These are phyloP conservation scores for Arxiozyma bovina DNA, from an alignment of 1,139 yeast genomes.

Conservation along the genomic window DNA sequence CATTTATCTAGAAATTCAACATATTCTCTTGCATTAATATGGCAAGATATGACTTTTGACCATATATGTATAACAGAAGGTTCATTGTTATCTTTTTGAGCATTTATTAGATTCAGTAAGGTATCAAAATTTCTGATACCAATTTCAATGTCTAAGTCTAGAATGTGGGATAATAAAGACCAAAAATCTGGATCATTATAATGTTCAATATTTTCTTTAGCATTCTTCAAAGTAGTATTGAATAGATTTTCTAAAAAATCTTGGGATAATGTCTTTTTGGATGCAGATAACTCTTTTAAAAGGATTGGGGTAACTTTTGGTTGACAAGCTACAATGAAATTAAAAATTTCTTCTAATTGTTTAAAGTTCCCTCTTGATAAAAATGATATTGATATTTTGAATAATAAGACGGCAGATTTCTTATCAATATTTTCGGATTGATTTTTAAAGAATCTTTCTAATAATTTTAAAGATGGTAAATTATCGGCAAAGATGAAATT, in stretches of 20 bases:
- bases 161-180: slow-evolving; percentile 38
- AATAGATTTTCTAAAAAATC: slow-evolving; percentile 36
- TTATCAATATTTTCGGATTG: slow-evolving; percentile 8
- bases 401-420: slow-evolving; percentile 15
- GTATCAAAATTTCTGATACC: slow-evolving; percentile 35
- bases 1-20: slow-evolving; percentile 43
- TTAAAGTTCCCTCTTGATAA: slow-evolving; percentile 24
- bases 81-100: slow-evolving; percentile 16
- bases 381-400: slow-evolving; percentile 17
- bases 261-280: slow-evolving; percentile 43
- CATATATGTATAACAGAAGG: slow-evolving; percentile 27
- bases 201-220: slow-evolving; percentile 13
- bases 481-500: slow-evolving; percentile 14
- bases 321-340: slow-evolving; percentile 32
- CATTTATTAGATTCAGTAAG: slow-evolving; percentile 28
- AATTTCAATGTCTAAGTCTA: slow-evolving; percentile 44
- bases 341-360: slow-evolving; percentile 38
- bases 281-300: slow-evolving; percentile 34
- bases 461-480: slow-evolving; percentile 11
- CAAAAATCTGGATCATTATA: slow-evolving; percentile 26
- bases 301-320: slow-evolving; percentile 35
- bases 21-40: slow-evolving; percentile 52
- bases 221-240: slow-evolving; percentile 20
- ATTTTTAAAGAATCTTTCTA: slow-evolving; percentile 17
- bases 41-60: slow-evolving; percentile 39